Base-by-base conservation (phyloP, 805 yeast species). In the Kregervanrija fluxuum region DNA sequence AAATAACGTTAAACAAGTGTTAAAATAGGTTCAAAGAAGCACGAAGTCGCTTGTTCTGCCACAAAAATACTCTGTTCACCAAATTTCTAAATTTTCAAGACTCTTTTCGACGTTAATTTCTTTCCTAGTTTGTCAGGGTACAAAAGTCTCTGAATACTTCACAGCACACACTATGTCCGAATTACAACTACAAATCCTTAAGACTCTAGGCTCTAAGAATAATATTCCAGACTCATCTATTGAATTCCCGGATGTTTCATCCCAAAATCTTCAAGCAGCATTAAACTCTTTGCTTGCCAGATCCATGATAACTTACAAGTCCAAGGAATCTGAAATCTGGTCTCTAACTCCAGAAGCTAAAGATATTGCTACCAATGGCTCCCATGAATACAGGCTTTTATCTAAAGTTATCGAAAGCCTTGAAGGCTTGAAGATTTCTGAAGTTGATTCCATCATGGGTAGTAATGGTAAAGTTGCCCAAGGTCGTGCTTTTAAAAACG, bases 401-500 rank as follows among this genome's bases (percentile, higher is more conserved):
- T 73, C 77, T 43, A 86, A 82, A 61, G 88, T 93, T 38, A 71
- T 85, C 44, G 75, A 79, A 55, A 71, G 82, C 39, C 66, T 90
- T 41, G 95, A 85, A 46, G 89, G 91, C 33, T 73, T 93, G 56
- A 86, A 85, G 60, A 81, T 93, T 55, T 63, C 84, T 17, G 97
- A 91, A 43, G 86, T 85, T 43, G 68, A 68, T 40, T 62, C 80
- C 45, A 75, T 82, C 52, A 71, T 91, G 67, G 97, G 97, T 45
- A 70, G 79, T 42, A 79, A 79, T 48, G 98, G 97, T 50, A 82
- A 82, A 55, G 75, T 91, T 52, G 99, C 99, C 51, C 99, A 93
- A 70, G 95, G 95, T 55, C 82, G 90, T 59, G 99, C 98, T 13
- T 95, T 93, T 77, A 91, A 89, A 67, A 90, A 90, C 65, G 95